These are phyloP conservation scores for Fusarium sarcochroum DNA, from an alignment of 2,329 filamentous ascomycete genomes.

Conservation along the genomic window DNA sequence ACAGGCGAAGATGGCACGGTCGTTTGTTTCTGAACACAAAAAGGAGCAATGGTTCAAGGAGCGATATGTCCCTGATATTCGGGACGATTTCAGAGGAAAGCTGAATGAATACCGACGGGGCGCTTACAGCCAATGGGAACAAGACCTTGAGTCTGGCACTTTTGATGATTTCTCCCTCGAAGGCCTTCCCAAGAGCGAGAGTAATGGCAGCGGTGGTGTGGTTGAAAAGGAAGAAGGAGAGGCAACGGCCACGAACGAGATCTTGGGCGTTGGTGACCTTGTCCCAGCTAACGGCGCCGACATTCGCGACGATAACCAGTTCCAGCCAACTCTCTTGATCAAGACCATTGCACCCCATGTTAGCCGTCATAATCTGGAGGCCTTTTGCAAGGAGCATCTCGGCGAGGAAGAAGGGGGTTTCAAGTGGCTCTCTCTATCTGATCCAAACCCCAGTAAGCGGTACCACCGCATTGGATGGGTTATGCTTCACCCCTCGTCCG, in stretches of 20 bases:
- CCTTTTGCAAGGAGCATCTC: slow-evolving; percentile 93
- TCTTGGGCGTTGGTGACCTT: slow-evolving; percentile 91
- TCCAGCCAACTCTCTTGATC: slow-evolving; percentile 93
- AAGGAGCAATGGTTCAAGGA: slow-evolving; percentile 98
- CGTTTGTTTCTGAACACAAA: slow-evolving; percentile 93
- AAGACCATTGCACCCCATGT: slow-evolving; percentile 98
- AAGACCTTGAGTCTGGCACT: slow-evolving; percentile 84
- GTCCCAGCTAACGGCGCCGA: slow-evolving; percentile 88
- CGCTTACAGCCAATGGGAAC: slow-evolving; percentile 89
- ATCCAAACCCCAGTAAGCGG: slow-evolving; percentile 96
- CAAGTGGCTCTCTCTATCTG: slow-evolving; percentile 95
- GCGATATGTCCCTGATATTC: slow-evolving; percentile 87
- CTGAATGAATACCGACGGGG: slow-evolving; percentile 84
- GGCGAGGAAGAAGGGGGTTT: slow-evolving; percentile 93
- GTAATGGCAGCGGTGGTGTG: slow-evolving; percentile 85
- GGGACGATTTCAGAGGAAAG: slow-evolving; percentile 80
- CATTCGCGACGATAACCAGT: slow-evolving; percentile 87
- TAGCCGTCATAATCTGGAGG: slow-evolving; percentile 91
- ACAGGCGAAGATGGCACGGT: slow-evolving; percentile 84
- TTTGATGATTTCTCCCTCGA: slow-evolving; percentile 97
- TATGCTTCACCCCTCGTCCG: slow-evolving; percentile 86
- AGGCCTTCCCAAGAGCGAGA: slow-evolving; percentile 93
- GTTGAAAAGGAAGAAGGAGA: slow-evolving; percentile 97
- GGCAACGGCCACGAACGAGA: slow-evolving; percentile 90
- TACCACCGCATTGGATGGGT: slow-evolving; percentile 99